Evolutionary conservation across 192 early-diverging fungal genomes (phyloP), one percentile per base, ranked within the genome.

Genomic region (Dimargaris cristalligena): DNA sequence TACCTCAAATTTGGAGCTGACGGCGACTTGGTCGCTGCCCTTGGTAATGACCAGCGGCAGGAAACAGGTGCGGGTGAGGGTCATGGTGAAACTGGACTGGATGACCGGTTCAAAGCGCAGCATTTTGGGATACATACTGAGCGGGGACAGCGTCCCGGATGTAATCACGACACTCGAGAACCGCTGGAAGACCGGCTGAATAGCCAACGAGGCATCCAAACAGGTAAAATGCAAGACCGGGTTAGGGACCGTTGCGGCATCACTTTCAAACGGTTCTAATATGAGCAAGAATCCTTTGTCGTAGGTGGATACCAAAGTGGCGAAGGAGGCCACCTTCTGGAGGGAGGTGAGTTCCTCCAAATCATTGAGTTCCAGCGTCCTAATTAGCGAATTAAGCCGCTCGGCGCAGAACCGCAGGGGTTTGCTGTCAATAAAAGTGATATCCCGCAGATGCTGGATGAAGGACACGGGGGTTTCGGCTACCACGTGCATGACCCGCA

Each of bases 1-100:
- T 38, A 99, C 97, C 71, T 99, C 93, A 62, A 99, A 97, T 67
- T 94, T 94, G 58, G 88, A 90, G 68, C 90, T 92, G 38, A 99
- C 83, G 0, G 94, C 91, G 0, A 97, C 97, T 71, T 99, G 97
- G 73, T 99, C 97, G 62, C 88, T 90, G 41, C 97, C 97, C 60
- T 94, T 80, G 1, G 94, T 97, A 31, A 99, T 88, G 20, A 90
- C 88, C 80, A 99, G 77, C 0, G 96, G 96, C 48, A 95, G 73
- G 80, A 99, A 99, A 77, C 91, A 96, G 59, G 83, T 82, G 32
- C 96, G 71, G 0, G 89, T 88, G 47, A 99, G 74, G 28, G 92
- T 88, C 96, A 99, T 99, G 29, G 92, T 87, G 66, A 94, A 96
- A 72, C 89, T 92, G 64, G 92, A 84, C 67, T 87, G 78, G 1